Percentiles rank a stretch among this genome's conserved stretches.
phyloP scores from a whole-genome alignment of 2,329 filamentous ascomycete genomes.

The Phyllosticta capitalensis region DNA sequence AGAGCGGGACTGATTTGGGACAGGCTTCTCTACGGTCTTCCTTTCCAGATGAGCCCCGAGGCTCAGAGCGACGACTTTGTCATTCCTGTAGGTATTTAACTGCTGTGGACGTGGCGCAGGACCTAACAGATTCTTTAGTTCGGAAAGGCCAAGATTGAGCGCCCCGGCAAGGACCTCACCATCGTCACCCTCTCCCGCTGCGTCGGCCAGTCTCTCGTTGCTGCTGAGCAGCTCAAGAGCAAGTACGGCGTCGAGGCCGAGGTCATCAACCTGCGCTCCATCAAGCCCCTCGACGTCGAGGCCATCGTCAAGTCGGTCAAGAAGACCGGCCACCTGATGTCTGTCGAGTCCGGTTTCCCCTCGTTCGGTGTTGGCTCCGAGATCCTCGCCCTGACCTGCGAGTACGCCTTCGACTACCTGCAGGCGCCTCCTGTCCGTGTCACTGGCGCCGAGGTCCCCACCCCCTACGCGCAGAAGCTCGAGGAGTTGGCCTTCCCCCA shows the following conservation, averaged over 20 bases:
- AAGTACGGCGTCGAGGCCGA: conserved; percentile 94
- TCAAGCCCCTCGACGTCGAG: conserved; percentile 95
- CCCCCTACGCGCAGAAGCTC: conserved; percentile 84
- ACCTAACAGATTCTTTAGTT: conserved; percentile 40
- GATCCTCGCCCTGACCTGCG: conserved; percentile 89
- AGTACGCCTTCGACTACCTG: conserved; percentile 97
- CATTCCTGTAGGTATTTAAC: conserved; percentile 49
- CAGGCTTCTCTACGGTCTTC: conserved; percentile 76
- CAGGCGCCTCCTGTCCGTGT: conserved; percentile 87
- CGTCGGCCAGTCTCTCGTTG: conserved; percentile 81
- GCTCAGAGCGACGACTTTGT: conserved; percentile 96
- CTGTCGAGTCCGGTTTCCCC: conserved; percentile 92
- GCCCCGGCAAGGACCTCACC: conserved; percentile 88
- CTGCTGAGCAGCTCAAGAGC: conserved; percentile 85
- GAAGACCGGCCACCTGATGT: conserved; percentile 90
- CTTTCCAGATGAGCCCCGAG: conserved; percentile 95
- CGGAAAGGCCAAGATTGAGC: conserved; percentile 99
- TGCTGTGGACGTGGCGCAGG: neutral
- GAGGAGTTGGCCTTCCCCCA: conserved; percentile 95
- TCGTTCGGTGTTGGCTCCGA: conserved; percentile 88
- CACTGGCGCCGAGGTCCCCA: conserved; percentile 94
- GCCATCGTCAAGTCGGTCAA: conserved; percentile 94
- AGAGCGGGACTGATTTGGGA: neutral
- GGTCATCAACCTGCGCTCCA: conserved; percentile 94
- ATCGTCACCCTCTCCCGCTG: conserved; percentile 91